Conservation (phyloP, 1,284 basidiomycete species). For the Irpex sp. region DNA sequence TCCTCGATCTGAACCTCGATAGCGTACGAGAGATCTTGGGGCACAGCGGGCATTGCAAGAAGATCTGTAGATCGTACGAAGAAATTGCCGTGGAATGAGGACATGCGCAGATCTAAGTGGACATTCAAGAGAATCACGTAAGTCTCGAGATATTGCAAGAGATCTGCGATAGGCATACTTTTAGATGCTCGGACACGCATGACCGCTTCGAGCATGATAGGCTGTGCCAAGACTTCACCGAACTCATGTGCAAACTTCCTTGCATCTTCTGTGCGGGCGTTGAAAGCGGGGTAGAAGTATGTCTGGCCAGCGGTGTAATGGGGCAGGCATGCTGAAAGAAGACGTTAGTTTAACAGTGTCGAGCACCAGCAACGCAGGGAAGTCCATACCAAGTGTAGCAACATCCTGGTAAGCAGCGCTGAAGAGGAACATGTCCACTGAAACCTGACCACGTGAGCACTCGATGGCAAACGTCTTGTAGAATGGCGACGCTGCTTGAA, state of each 20-base stretch:
- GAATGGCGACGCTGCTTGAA: slow-evolving; percentile 89
- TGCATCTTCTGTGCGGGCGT: slow-evolving; percentile 93
- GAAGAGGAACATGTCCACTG: slow-evolving; percentile 99
- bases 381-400: slow-evolving; percentile 72
- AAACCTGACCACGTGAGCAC: slow-evolving; percentile 95
- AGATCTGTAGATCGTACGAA: slow-evolving; percentile 98
- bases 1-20: slow-evolving; percentile 99
- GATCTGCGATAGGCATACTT: slow-evolving; percentile 44
- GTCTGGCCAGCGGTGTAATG: slow-evolving; percentile 98
- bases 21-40: slow-evolving; percentile 94
- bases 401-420: slow-evolving; percentile 93
- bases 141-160: neutral
- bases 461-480: slow-evolving; percentile 99
- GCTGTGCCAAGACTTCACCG: slow-evolving; percentile 88
- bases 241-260: slow-evolving; percentile 98
- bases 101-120: slow-evolving; percentile 81
- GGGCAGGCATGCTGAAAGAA: slow-evolving; percentile 74
- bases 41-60: slow-evolving; percentile 94
- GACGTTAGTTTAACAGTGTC: neutral
- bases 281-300: slow-evolving; percentile 98
- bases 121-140: neutral
- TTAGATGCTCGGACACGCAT: slow-evolving; percentile 95
- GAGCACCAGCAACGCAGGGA: neutral
- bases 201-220: slow-evolving; percentile 96
- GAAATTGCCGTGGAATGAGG: slow-evolving; percentile 99